Percentiles rank a stretch among this genome's conserved stretches.
phyloP scores from a whole-genome alignment of 441 rosid species.

The Flueggea neowawraea region DNA sequence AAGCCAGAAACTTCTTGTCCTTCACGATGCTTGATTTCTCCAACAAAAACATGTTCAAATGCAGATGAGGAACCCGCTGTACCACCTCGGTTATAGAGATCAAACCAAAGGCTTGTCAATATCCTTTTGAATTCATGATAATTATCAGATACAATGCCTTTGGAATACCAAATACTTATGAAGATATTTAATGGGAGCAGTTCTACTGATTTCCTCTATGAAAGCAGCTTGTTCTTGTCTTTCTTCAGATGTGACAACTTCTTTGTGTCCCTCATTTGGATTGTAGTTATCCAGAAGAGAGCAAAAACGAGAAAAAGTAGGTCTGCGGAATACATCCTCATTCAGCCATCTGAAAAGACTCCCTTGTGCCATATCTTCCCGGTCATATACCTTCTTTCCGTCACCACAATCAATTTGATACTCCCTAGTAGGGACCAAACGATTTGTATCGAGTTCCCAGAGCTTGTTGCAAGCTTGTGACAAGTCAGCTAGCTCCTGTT shows the following conservation, averaged over 20 bases:
- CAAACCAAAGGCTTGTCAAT: slow-evolving; percentile 75
- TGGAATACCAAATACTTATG: slow-evolving; percentile 58
- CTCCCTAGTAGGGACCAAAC: slow-evolving; percentile 77
- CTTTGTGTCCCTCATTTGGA: slow-evolving; percentile 71
- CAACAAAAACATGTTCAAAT: slow-evolving; percentile 97
- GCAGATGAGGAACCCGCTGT: slow-evolving; percentile 84
- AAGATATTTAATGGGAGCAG: slow-evolving; percentile 79
- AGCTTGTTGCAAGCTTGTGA: slow-evolving; percentile 84
- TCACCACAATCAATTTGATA: slow-evolving; percentile 91
- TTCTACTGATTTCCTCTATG: slow-evolving; percentile 91
- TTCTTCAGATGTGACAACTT: slow-evolving; percentile 82
- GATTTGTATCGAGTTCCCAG: slow-evolving; percentile 85
- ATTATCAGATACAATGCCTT: slow-evolving; percentile 59
- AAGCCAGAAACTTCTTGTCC: slow-evolving; percentile 76
- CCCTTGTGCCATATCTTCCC: slow-evolving; percentile 79
- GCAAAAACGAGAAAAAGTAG: slow-evolving; percentile 80
- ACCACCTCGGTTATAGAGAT: slow-evolving; percentile 86
- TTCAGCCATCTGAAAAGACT: slow-evolving; percentile 60
- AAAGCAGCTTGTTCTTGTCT: slow-evolving; percentile 90
- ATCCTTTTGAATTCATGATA: slow-evolving; percentile 65
- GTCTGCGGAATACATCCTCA: slow-evolving; percentile 63
- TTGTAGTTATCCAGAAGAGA: slow-evolving; percentile 94
- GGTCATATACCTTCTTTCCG: slow-evolving; percentile 75
- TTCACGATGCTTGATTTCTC: slow-evolving; percentile 73
- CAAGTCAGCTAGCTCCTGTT: slow-evolving; percentile 70